phyloP scores from a whole-genome alignment of 352 stramenopile genomes.

The Pythium aristosporum region DNA sequence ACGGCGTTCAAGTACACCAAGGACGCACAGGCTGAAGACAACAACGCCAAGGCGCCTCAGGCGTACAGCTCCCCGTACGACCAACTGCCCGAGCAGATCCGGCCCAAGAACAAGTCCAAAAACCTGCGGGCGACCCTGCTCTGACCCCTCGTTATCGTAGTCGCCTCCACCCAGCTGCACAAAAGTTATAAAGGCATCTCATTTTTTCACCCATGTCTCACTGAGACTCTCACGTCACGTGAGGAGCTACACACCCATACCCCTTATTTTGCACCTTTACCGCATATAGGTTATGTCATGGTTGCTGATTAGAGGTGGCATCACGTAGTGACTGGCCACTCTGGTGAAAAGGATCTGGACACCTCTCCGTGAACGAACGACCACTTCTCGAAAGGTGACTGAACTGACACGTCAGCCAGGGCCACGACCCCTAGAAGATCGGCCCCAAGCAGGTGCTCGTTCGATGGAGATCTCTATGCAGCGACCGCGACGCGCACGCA shows the following conservation, averaged over 20 bases:
- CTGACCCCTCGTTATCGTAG: not conserved
- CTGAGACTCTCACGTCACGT: not conserved
- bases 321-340: conserved; percentile 19
- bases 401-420: conserved; percentile 10
- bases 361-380: not conserved
- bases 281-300: not conserved
- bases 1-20: conserved; percentile 79
- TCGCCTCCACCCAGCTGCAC: not conserved
- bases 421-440: not conserved
- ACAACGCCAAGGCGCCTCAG: conserved; percentile 31
- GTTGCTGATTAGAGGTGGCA: not conserved
- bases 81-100: conserved; percentile 42
- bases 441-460: not conserved
- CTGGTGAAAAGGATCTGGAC: not conserved
- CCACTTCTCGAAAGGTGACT: not conserved
- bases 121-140: conserved; percentile 19
- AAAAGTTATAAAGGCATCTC: too few species aligned
- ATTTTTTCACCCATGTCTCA: too few species aligned
- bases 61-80: conserved; percentile 76
- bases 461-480: not conserved
- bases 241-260: not conserved
- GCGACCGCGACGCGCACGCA: not conserved
- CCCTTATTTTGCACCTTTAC: not conserved
- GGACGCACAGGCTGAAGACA: conserved; percentile 39
- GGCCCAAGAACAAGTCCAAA: conserved; percentile 40